Base-by-base conservation (phyloP, 1,284 basidiomycete species). In the Phellinidium pouzarii region DNA sequence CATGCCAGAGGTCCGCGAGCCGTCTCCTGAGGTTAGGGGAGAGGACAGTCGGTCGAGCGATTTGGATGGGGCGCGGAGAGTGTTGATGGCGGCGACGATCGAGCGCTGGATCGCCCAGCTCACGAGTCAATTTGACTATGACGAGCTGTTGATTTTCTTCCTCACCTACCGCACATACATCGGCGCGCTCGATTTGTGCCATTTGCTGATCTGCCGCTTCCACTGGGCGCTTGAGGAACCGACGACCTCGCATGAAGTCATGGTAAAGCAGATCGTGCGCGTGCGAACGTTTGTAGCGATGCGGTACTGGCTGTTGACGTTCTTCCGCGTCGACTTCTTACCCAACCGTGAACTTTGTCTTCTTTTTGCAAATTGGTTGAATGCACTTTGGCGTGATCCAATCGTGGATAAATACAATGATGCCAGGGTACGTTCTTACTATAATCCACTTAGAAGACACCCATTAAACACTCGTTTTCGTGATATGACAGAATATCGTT, bases 61-160 rank as follows among this genome's bases (percentile, higher is more conserved):
- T 19, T 29, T 59, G 14, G 61, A 67, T 12, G 64, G 65, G 34
- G 59, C 63, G 19, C 70, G 72, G 59, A 79, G 75, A 59, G 70
- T 88, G 31, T 69, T 94, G 12, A 72, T 93, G 31, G 91, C 88
- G 0, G 91, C 91, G 3, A 91, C 89, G 3, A 88, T 93, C 59
- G 91, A 94, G 65, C 81, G 91, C 1, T 91, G 90, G 88, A 84
- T 94, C 54, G 89, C 89, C 0, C 90, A 94, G 62, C 71, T 93
- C 44, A 93, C 91, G 27, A 87, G 84, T 61, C 82, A 87, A 60
- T 72, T 91, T 59, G 82, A 88, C 65, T 87, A 89, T 56, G 87
- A 91, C 64, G 85, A 91, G 59, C 74, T 93, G 20, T 74, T 90
- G 53, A 81, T 87, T 59, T 93, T 93, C 66, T 91, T 93, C 75